Percentiles rank a stretch among this genome's conserved stretches.
These are phyloP conservation scores for Xerocomellus amylosporus DNA, from an alignment of 768 basidiomycete species.

Conservation along the genomic window DNA sequence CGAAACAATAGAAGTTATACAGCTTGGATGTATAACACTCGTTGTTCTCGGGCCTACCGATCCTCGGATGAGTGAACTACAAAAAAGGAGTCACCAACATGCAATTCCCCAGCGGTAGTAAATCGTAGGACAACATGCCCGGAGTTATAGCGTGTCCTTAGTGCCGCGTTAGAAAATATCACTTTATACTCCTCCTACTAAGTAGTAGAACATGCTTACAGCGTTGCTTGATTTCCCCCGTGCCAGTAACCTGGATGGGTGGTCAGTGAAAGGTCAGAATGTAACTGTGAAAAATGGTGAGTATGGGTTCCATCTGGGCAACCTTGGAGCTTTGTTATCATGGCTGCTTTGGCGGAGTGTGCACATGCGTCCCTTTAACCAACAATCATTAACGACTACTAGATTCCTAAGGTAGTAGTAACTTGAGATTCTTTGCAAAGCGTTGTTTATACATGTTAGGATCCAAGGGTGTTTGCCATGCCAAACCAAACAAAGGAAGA, in stretches of 20 bases:
- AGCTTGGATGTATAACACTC: not conserved
- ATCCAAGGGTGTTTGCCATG: slow-evolving; percentile 11
- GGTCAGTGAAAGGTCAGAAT: not conserved
- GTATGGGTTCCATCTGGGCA: not conserved
- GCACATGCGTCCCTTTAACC: no score
- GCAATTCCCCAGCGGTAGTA: no score
- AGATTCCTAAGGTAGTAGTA: no score
- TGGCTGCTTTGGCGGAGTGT: no score
- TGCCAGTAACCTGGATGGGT: no score
- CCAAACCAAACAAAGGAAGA: slow-evolving; percentile 16
- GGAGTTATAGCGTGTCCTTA: not conserved
- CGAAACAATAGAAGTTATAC: not conserved
- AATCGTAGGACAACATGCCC: not conserved
- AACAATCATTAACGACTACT: no score
- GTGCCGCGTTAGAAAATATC: not conserved
- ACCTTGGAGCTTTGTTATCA: not conserved
- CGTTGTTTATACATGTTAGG: slow-evolving; percentile 23
- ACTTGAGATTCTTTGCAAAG: not conserved
- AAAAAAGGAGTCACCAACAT: no score
- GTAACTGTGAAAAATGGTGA: not conserved
- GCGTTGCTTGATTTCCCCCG: not conserved
- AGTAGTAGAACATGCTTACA: not conserved
- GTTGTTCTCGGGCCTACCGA: not conserved
- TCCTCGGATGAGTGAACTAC: no score
- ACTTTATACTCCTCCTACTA: not conserved